Evolutionary conservation across 108 stramenopile genomes (phyloP), one percentile per base, ranked within the genome.

Genomic region (Fragilariopsis cylindrus): DNA sequence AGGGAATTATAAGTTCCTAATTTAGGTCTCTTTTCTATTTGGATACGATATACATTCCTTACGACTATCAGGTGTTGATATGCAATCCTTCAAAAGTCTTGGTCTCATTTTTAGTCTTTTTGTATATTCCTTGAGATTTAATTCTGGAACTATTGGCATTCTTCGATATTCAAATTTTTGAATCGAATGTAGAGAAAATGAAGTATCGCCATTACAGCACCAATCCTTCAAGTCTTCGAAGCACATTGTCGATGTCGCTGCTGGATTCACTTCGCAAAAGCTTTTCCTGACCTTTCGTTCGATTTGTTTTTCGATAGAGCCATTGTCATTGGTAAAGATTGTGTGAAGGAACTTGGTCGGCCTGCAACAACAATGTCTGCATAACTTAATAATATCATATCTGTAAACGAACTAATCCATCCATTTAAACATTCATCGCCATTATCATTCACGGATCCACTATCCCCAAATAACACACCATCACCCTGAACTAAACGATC

Each of bases 311-410:
- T 60, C 18, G 66, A 55, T 13, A 84, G 65, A 19, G 70, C 69
- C 71, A 88, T 41, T 11, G 84, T 48, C 76, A 83, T 74, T 19
- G 87, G 84, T 48, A 85, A 45, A 44, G 60, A 71, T 69, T 88
- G 87, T 9, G 88, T 88, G 74, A 86, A 88, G 45, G 76, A 75
- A 16, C 78, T 80, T 12, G 81, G 73, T 42, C 72, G 50, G 6
- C 70, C 83, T 4, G 88, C 85, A 57, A 88, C 55, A 7, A 88
- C 65, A 30, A 86, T 78, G 75, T 88, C 76, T 3, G 88, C 53
- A 21, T 77, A 48, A 13, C 77, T 76, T 54, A 88, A 60, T 9
- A 86, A 7, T 62, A 84, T 74, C 72, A 82, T 79, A 71, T 88
- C 88, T 53, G 80, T 72, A 46, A 80, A 48, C 18, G 70, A 62